These are phyloP conservation scores for Lojkania enalia DNA, from an alignment of 2,329 filamentous ascomycete species.

Conservation along the genomic window DNA sequence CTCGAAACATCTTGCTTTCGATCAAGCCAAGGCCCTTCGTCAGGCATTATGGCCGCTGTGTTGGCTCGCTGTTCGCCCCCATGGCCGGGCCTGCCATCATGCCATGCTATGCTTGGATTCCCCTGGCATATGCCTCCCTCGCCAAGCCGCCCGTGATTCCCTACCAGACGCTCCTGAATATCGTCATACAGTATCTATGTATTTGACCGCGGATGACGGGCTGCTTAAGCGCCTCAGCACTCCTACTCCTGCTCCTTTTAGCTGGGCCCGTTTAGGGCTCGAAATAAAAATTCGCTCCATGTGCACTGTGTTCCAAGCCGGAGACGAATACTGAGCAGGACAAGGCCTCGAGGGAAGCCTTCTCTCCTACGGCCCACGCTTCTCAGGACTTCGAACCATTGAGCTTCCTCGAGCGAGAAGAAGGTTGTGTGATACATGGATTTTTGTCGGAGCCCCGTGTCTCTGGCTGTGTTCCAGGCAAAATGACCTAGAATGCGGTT, in stretches of 20 bases:
- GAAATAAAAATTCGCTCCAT: conserved; percentile 2
- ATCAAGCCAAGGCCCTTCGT: conserved; percentile 31
- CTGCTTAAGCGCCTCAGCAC: conserved; percentile 17
- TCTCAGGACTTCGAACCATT: neutral
- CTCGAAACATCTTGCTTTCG: conserved; percentile 36
- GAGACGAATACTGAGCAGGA: neutral
- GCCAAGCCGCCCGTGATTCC: conserved; percentile 14
- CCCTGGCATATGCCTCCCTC: conserved; percentile 14
- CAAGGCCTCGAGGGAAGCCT: neutral
- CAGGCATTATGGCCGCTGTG: conserved; percentile 31
- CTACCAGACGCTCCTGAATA: conserved; percentile 25
- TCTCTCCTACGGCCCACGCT: neutral
- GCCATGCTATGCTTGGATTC: conserved; percentile 9
- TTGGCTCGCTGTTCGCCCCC: conserved; percentile 18
- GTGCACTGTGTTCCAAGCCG: neutral
- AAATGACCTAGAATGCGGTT: neutral
- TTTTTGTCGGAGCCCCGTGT: too few relatives aligned
- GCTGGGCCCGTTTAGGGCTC: conserved; percentile 17
- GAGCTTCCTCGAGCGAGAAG: too few relatives aligned
- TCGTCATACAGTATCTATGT: conserved; percentile 30
- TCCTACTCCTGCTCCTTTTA: conserved; percentile 30
- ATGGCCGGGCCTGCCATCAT: too few relatives aligned
- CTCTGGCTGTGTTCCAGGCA: neutral
- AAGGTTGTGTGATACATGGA: too few relatives aligned
- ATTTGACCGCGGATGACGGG: conserved; percentile 24